Evolutionary conservation across 305 asterid species (phyloP), one percentile per base, ranked within the genome.

Genomic region (Fraxinus dipetala): DNA sequence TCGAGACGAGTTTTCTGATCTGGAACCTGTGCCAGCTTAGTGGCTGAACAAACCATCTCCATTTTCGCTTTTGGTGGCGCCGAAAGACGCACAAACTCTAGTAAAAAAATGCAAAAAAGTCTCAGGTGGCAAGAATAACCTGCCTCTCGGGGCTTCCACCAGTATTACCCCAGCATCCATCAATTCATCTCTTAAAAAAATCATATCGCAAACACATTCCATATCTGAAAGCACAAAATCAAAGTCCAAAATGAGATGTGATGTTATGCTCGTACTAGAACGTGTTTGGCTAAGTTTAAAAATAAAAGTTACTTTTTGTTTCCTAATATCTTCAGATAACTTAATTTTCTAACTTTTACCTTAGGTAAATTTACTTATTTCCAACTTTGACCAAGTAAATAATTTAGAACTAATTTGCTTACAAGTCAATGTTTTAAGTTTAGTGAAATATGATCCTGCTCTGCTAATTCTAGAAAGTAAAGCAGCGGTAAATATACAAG

Each of bases 11-110:
- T 32, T 72, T 31, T 34, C 48, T 7, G 45, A 72, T 72, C 14
- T 32, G 76, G 45, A 72, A 72, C 48, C 48, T 34, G 51, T 72
- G 28, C 76, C 76, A 72, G 76, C 76, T 72, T 72, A 34, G 28
- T 32, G 14, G 28, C 28, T 67, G 75, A 13, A 67, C 36, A 13
- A 30, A 30, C 75, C 38, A 67, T 67, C 75, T 28, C 75, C 20
- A 67, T 30, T 26, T 67, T 30, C 38, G 3, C 35, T 67, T 67
- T 92, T 0, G 97, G 92, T 20, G 4, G 2, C 79, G 10, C 1
- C 16, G 72, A 63, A 22, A 24, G 72, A 63, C 10, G 72, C 34
- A 24, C 72, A 3, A 26, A 24, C 72, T 63, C 72, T 13, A 38
- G 75, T 13, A 13, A 13, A 67, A 10, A 13, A 67, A 28, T 11